These are phyloP conservation scores for Alnus glutinosa DNA, from an alignment of 306 rosid species.

Conservation along the genomic window DNA sequence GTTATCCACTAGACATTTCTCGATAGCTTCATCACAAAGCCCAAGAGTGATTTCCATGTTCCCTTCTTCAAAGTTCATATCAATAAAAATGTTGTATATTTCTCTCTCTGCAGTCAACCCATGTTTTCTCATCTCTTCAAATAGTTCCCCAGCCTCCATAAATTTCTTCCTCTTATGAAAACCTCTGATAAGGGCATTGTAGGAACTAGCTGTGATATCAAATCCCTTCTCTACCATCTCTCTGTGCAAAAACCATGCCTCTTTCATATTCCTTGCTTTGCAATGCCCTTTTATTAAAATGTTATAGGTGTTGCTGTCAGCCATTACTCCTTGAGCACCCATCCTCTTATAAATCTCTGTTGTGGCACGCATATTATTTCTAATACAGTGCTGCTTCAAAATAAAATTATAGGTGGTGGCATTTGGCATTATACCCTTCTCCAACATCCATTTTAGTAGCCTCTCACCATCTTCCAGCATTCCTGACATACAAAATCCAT, in stretches of 20 bases:
- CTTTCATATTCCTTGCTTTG: conserved; percentile 84
- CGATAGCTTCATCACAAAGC: conserved; percentile 88
- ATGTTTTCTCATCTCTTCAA: conserved; percentile 80
- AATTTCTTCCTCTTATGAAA: conserved; percentile 70
- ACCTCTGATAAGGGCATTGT: conserved; percentile 67
- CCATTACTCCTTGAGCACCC: conserved; percentile 63
- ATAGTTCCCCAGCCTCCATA: conserved; percentile 65
- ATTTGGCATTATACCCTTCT: conserved; percentile 71
- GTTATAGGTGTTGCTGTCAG: conserved; percentile 73
- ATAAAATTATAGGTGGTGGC: conserved; percentile 78
- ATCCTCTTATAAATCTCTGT: conserved; percentile 61
- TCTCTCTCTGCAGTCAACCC: conserved; percentile 74
- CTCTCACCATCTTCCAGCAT: conserved; percentile 81
- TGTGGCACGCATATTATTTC: conserved; percentile 63
- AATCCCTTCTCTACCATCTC: conserved; percentile 73
- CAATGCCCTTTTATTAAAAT: conserved; percentile 85
- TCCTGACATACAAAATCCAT: conserved; percentile 83
- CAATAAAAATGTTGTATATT: conserved; percentile 74
- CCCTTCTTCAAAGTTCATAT: conserved; percentile 75
- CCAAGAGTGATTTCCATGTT: conserved; percentile 66
- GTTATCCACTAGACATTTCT: conserved; percentile 60
- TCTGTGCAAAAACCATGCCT: conserved; percentile 69
- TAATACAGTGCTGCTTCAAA: conserved; percentile 81
- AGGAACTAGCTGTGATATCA: conserved; percentile 56
- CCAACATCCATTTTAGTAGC: conserved; percentile 80